phyloP scores from a whole-genome alignment of 768 basidiomycete species.

The Tylopilus felleus region DNA sequence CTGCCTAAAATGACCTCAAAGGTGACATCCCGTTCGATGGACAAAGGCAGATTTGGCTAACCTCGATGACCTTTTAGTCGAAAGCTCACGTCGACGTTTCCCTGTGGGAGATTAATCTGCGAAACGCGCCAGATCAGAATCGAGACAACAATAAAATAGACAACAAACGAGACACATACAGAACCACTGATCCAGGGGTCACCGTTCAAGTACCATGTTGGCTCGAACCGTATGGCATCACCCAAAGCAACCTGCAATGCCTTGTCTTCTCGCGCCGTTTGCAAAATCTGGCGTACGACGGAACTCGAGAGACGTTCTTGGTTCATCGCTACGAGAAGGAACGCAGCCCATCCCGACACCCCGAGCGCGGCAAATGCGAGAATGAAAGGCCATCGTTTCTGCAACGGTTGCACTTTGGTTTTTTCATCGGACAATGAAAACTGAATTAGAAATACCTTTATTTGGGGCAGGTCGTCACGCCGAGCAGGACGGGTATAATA shows the following conservation, averaged over 20 bases:
- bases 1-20: slow-evolving; percentile 40
- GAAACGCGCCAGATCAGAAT: background rate
- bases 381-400: slow-evolving; percentile 56
- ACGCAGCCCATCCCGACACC: slow-evolving; percentile 61
- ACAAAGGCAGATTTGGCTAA: slow-evolving; percentile 23
- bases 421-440: background rate
- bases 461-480: slow-evolving; percentile 40
- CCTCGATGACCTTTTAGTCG: slow-evolving; percentile 71
- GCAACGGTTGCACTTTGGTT: background rate
- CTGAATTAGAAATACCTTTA: slow-evolving; percentile 31
- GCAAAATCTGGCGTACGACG: slow-evolving; percentile 63
- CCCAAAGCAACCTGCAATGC: slow-evolving; percentile 55
- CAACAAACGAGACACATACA: slow-evolving; percentile 44
- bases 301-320: slow-evolving; percentile 77
- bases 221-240: slow-evolving; percentile 44
- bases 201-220: slow-evolving; percentile 60
- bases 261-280: slow-evolving; percentile 51
- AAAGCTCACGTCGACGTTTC: slow-evolving; percentile 76
- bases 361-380: slow-evolving; percentile 50
- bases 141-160: background rate
- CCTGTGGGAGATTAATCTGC: slow-evolving; percentile 71
- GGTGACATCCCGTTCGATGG: background rate
- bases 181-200: slow-evolving; percentile 68
- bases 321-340: slow-evolving; percentile 69
- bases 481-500: slow-evolving; percentile 42